Base-by-base conservation (phyloP, 2,329 filamentous ascomycete species). In the Endoconidiophora laricicola region DNA sequence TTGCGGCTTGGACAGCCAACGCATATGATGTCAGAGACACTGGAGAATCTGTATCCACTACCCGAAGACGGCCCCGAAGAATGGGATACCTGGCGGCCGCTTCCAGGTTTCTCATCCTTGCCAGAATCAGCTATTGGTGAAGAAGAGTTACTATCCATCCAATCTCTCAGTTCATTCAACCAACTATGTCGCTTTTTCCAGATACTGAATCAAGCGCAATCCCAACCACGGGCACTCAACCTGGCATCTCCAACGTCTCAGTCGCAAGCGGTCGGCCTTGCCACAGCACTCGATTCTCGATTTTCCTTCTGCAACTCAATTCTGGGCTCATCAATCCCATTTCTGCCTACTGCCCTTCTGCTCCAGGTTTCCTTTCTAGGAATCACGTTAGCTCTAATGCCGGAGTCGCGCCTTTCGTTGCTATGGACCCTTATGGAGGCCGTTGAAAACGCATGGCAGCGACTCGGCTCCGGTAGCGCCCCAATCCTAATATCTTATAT, bases 31-130 rank as follows among this genome's bases (percentile, higher is more conserved):
- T 65, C 67, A 12, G 70, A 76, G 47, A 60, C 75, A 23, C 61
- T 66, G n/a, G 60, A 62, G 37, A 59, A 61, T 46, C 52, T 69
- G 26, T 70, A 70, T 7, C 61, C 64, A 2, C 64, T 82, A 2
- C 69, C 75, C 23, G 79, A 83, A 60, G 78, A 83, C 56, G 79
- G 79, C 1, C 64, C 81, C 18, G 82, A 86, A 58, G 81, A 86
- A 63, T 86, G 81, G 81, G 77, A 82, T 55, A 76, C 79, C 1
- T 86, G 82, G 82, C 68, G 69, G 16, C 73, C 78, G 23, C 68
- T 69, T 53, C 57, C 60, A 3, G 65, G 61, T 2, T 67, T 68
- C 45, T 64, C 65, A 3, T 42, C 53, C 9, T 16, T 14, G 16
- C 20, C 10, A n/a, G 20, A 40, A 14, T 12, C 47, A 16, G 12